These are phyloP conservation scores for Ichthyophthirius multifiliis DNA, from an alignment of 169 alveolate genomes.

Conservation along the genomic window DNA sequence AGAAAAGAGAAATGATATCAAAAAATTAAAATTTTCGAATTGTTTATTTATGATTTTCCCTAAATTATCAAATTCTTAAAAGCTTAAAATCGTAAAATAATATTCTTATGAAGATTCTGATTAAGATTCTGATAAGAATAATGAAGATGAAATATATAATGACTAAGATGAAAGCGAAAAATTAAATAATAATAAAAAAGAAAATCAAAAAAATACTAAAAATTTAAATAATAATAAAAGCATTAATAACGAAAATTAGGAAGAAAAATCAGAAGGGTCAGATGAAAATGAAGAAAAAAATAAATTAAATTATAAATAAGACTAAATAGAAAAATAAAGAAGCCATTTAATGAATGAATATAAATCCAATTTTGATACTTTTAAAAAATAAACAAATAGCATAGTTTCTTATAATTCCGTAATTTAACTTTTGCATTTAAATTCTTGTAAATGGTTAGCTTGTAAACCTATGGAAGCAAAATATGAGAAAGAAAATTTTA, in stretches of 20 bases:
- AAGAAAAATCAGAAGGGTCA: neutral
- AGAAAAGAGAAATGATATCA: neutral
- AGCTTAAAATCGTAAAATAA: neutral
- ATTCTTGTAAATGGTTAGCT: neutral
- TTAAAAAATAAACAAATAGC: neutral
- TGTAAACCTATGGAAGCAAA: neutral
- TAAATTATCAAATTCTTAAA: neutral
- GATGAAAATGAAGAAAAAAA: neutral
- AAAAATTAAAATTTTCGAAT: slow-evolving; percentile 1
- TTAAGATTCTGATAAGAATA: neutral
- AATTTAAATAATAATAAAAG: neutral
- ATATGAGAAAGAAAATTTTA: neutral
- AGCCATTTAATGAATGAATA: neutral
- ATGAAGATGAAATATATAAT: neutral
- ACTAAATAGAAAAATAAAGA: neutral
- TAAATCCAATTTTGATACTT: neutral
- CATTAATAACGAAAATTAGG: neutral
- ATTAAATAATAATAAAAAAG: neutral
- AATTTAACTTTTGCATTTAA: neutral
- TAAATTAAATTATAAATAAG: neutral
- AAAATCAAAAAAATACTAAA: neutral
- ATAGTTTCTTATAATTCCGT: neutral
- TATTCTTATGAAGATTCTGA: neutral
- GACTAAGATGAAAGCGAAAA: neutral
- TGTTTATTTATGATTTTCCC: slow-evolving; percentile 4